Conservation (phyloP, 2,329 filamentous ascomycete genomes). For the Canariomyces notabilis region DNA sequence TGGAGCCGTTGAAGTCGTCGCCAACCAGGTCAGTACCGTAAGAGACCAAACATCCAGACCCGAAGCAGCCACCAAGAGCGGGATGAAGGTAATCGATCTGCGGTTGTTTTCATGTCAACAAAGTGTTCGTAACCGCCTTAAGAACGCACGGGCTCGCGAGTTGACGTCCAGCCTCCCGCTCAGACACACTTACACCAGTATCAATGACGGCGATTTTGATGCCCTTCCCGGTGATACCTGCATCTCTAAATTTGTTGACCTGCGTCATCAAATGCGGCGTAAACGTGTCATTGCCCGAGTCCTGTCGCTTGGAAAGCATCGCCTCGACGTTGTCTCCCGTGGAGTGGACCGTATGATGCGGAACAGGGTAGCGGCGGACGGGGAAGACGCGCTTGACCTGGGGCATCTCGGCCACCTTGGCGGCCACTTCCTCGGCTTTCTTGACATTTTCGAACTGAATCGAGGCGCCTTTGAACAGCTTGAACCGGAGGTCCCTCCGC, state of each 20-base stretch:
- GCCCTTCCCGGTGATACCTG: conserved; percentile 46
- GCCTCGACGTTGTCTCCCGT: conserved; percentile 32
- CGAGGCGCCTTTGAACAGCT: conserved; percentile 51
- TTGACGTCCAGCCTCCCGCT: background rate
- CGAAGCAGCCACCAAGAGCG: conserved; percentile 60
- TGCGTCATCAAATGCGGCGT: conserved; percentile 53
- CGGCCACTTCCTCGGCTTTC: conserved; percentile 39
- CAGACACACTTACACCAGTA: conserved; percentile 43
- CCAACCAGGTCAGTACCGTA: conserved; percentile 56
- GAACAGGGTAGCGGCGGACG: conserved; percentile 41
- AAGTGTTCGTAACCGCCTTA: background rate
- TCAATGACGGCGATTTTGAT: conserved; percentile 51
- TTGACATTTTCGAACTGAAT: conserved; percentile 46
- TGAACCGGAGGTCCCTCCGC: conserved; percentile 45
- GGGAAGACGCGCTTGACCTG: conserved; percentile 47
- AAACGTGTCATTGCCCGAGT: conserved; percentile 36
- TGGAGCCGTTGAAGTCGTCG: conserved; percentile 42
- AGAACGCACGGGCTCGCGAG: background rate
- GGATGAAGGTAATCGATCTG: conserved; percentile 59
- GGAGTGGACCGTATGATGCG: conserved; percentile 42
- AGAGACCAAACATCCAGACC: conserved; percentile 51
- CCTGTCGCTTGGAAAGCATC: conserved; percentile 31
- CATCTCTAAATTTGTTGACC: conserved; percentile 46
- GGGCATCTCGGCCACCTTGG: conserved; percentile 37
- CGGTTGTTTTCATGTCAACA: conserved; percentile 16